Base-by-base conservation (phyloP, 1,284 basidiomycete genomes). In the Schizophyllum amplum region DNA sequence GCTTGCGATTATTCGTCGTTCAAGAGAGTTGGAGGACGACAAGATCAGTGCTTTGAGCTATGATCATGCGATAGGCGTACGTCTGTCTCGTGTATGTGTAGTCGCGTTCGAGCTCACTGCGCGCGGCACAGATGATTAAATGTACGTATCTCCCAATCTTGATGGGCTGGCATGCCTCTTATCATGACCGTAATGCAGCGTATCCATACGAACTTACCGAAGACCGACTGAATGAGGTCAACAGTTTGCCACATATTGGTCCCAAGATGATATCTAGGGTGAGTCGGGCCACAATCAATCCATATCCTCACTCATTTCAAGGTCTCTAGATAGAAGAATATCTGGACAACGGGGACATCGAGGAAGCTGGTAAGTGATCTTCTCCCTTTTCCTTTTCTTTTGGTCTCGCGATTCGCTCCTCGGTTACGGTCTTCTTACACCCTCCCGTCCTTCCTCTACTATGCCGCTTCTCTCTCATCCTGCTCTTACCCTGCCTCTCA, bases 1-100 rank as follows among this genome's bases (percentile, higher is more conserved):
- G 60, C 67, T 91, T 13, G 78, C 77, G n/a, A 68, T 85, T n/a
- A 75, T 90, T 48, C 75, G 77, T 23, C 76, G 72, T 46, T 73
- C 76, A 23, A 73, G 88, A 51, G 73, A 79, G 48, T 68, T 88
- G 3, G 88, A 90, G 65, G 82, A 84, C 4, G 78, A 86, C 57
- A 74, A 75, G 9, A 71, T 80, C 27, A 88, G 84, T 63, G 81
- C 82, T 51, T 68, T 90, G 53, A 83, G 81, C 61, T 90, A 90
- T 62, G 75, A 81, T 51, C 75, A 85, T 49, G 81, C 84, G 1
- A 81, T 87, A 59, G 76, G 82, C n/a, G 83, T 85, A 65, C 64
- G 82, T 23, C 24, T 7, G 4, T 47, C 48, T 17, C 21, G 20
- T 20, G 48, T 26, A 24, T 5, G 6, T 47, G n/a, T 21, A 47